Percentiles rank a stretch among this genome's conserved stretches.
Evolutionary conservation across 305 asterid genomes (phyloP).

Genomic region (Fraxinus latifolia): DNA sequence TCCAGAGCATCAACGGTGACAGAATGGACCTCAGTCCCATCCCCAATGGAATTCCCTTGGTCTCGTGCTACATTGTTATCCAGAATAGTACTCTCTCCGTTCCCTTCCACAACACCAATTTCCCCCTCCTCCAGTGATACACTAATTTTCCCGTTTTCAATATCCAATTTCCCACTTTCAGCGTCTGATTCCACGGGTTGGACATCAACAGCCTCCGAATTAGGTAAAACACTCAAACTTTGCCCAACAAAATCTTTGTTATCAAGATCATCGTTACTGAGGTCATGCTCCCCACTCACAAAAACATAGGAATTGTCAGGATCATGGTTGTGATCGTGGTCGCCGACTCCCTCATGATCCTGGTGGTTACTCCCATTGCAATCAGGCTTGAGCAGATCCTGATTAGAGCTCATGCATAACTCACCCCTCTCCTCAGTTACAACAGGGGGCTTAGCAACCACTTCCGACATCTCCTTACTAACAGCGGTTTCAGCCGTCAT

Average conservation of each 20-base stretch:
- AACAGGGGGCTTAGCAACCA: slow-evolving; percentile 15
- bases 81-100: slow-evolving; percentile 10
- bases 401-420: slow-evolving; percentile 29
- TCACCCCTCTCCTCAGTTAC: slow-evolving; percentile 35
- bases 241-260: slow-evolving; percentile 15
- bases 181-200: slow-evolving; percentile 5
- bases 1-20: background rate
- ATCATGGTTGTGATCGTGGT: slow-evolving; percentile 29
- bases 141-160: slow-evolving; percentile 17
- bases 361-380: slow-evolving; percentile 31
- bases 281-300: slow-evolving; percentile 37
- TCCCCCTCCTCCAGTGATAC: slow-evolving; percentile 19
- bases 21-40: background rate
- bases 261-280: slow-evolving; percentile 20
- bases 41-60: slow-evolving; percentile 22
- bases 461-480: slow-evolving; percentile 31
- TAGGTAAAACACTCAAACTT: slow-evolving; percentile 17
- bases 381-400: slow-evolving; percentile 33
- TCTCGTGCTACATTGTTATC: slow-evolving; percentile 12
- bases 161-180: slow-evolving; percentile 21
- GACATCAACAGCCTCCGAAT: slow-evolving; percentile 9
- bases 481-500: slow-evolving; percentile 44
- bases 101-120: slow-evolving; percentile 24
- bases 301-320: slow-evolving; percentile 48
- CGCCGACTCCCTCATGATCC: slow-evolving; percentile 10